Percentiles rank a stretch among this genome's conserved stretches.
These are phyloP conservation scores for Gaeumannomyces sp. DNA, from an alignment of 2,329 filamentous ascomycete genomes.

Conservation along the genomic window DNA sequence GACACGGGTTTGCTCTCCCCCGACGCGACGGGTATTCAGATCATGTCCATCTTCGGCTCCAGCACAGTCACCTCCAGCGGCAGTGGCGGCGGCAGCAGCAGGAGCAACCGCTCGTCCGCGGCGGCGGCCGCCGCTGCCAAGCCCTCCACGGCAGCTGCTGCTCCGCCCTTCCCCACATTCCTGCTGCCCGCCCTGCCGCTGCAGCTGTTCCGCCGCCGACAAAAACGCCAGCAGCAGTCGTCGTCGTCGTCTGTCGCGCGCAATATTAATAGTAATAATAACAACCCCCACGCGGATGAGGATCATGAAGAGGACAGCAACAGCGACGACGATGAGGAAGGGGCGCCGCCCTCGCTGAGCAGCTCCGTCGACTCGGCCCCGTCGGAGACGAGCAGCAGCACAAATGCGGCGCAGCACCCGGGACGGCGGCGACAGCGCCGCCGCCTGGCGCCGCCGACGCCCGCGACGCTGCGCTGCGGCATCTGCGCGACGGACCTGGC, in stretches of 20 bases:
- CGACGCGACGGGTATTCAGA: not conserved
- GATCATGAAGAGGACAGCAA: not conserved
- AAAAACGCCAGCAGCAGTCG: not conserved
- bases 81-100: not conserved
- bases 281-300: not conserved
- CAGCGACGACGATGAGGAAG: conserved; percentile 4
- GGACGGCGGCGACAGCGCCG: conserved; percentile 2
- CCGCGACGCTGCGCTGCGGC: conserved; percentile 53
- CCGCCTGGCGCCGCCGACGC: conserved; percentile 36
- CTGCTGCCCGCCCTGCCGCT: conserved; percentile 19
- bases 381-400: not conserved
- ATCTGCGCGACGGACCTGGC: conserved; percentile 56
- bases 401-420: conserved; percentile 1
- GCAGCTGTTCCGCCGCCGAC: conserved; percentile 17
- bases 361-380: conserved; percentile 16
- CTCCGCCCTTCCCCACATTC: conserved; percentile 14
- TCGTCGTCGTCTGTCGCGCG: not conserved
- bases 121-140: too few relatives aligned
- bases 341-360: conserved; percentile 16
- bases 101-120: too few relatives aligned
- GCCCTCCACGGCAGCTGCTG: not conserved
- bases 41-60: not conserved
- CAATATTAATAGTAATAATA: not conserved
- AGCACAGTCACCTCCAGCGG: not conserved
- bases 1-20: not conserved